phyloP scores from a whole-genome alignment of 495 filamentous ascomycete species.

The Cenococcum geophilum region DNA sequence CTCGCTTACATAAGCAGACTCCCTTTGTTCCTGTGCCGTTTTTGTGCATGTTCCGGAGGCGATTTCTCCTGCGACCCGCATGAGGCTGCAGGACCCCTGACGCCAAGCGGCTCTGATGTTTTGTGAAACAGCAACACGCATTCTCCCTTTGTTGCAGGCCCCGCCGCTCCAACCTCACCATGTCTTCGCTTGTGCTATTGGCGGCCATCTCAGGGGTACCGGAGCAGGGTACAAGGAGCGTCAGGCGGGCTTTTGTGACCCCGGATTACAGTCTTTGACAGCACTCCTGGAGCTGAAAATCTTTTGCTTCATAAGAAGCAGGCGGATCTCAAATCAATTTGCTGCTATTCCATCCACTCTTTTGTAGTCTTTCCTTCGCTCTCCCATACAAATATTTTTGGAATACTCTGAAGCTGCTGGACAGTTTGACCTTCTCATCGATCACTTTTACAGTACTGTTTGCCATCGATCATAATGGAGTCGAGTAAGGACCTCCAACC shows the following conservation, averaged over 20 bases:
- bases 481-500: conserved; percentile 19
- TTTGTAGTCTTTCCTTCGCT: conserved; percentile 10
- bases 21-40: no score
- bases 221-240: background rate
- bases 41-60: background rate
- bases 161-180: background rate
- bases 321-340: no score
- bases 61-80: conserved; percentile 1
- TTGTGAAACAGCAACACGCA: conserved; percentile 2
- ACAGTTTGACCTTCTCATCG: conserved; percentile 19
- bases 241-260: no score
- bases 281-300: background rate
- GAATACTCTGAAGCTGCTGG: conserved; percentile 20
- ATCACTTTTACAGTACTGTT: background rate
- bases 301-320: background rate
- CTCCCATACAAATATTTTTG: background rate
- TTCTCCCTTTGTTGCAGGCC: background rate
- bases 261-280: no score
- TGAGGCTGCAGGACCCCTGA: background rate
- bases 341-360: conserved; percentile 9
- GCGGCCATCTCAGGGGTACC: background rate
- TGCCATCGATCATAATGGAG: conserved; percentile 13
- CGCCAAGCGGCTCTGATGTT: conserved; percentile 2
- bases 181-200: background rate
- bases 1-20: no score